Evolutionary conservation across 108 stramenopile genomes (phyloP), one percentile per base, ranked within the genome.

Genomic region (Mayamaea pseudoterrestris): DNA sequence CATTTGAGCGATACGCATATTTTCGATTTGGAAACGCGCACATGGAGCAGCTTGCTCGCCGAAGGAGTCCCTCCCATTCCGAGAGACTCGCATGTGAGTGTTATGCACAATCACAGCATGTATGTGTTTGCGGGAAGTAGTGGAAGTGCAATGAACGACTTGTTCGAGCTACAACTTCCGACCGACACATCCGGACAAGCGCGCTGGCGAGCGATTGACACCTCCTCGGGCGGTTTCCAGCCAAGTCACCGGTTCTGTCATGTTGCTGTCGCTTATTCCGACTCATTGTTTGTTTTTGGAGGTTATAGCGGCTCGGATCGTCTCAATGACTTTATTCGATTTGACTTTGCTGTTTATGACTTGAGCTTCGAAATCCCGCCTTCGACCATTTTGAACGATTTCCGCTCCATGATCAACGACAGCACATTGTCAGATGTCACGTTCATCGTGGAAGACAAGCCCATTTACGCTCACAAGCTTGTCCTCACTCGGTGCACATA

Each of bases 61-160:
- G 85, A 80, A 30, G 94, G 95, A 1, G 55, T 71, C 0, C 52
- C 78, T 5, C 94, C 96, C 7, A 59, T 83, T 4, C 90, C 95
- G 1, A 55, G 97, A 16, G 97, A 96, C 60, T 84, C 81, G 21
- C 97, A 98, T 65, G 78, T 95, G 24, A 67, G 76, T 26, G 85
- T 87, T 5, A 58, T 94, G 8, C 83, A 91, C 64, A 72, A 60
- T 21, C 66, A 73, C 36, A 76, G 77, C 14, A 81, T 89, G 79
- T 89, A 76, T 65, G 58, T 83, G 25, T 83, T 89, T 66, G 87
- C 82, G 21, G 97, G 97, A 1, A 86, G 83, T 1, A 94, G 86
- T 28, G 97, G 97, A 18, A 67, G 61, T 35, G 93, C 95, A 6
- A 92, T 96, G 93, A 93, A 93, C 66, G 95, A 96, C 62, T 71